These are phyloP conservation scores for Basidiobolus meristosporus DNA, from an alignment of 371 early-diverging fungal genomes.

Conservation along the genomic window DNA sequence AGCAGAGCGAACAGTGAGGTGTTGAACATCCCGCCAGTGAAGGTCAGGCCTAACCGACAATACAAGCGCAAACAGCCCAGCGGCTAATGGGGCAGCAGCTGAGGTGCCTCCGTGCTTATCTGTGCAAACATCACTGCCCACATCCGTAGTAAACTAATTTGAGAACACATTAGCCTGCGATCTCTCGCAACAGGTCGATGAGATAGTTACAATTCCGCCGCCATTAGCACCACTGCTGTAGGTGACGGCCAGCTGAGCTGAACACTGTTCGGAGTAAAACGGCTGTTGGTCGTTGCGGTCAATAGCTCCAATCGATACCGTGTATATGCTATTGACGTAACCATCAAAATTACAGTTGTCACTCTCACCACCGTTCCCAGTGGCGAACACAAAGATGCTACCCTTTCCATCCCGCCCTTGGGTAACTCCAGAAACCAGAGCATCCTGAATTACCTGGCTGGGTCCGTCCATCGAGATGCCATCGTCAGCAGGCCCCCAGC, in stretches of 20 bases:
- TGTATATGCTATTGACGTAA: slow-evolving; percentile 88
- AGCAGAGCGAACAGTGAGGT: slow-evolving; percentile 60
- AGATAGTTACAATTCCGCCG: slow-evolving; percentile 16
- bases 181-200: no score
- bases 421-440: slow-evolving; percentile 59
- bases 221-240: slow-evolving; percentile 60
- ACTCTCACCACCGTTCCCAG: slow-evolving; percentile 78
- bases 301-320: slow-evolving; percentile 87
- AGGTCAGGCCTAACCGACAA: slow-evolving; percentile 51
- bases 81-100: slow-evolving; percentile 90
- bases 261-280: slow-evolving; percentile 74
- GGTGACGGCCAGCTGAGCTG: slow-evolving; percentile 73
- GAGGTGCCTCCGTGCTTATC: slow-evolving; percentile 84
- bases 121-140: slow-evolving; percentile 47
- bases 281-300: slow-evolving; percentile 58
- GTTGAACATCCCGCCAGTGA: slow-evolving; percentile 83
- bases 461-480: slow-evolving; percentile 81
- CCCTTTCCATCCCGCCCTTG: slow-evolving; percentile 78
- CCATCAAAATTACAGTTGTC: slow-evolving; percentile 97
- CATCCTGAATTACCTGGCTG: slow-evolving; percentile 49
- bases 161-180: no score
- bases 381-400: slow-evolving; percentile 82
- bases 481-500: slow-evolving; percentile 94
- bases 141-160: slow-evolving; percentile 65
- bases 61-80: slow-evolving; percentile 80